A percentile compares a stretch with the other conserved stretches of the same genome.
phyloP scores from a whole-genome alignment of 2,329 filamentous ascomycete genomes.

The Pseudogymnoascus sp. region DNA sequence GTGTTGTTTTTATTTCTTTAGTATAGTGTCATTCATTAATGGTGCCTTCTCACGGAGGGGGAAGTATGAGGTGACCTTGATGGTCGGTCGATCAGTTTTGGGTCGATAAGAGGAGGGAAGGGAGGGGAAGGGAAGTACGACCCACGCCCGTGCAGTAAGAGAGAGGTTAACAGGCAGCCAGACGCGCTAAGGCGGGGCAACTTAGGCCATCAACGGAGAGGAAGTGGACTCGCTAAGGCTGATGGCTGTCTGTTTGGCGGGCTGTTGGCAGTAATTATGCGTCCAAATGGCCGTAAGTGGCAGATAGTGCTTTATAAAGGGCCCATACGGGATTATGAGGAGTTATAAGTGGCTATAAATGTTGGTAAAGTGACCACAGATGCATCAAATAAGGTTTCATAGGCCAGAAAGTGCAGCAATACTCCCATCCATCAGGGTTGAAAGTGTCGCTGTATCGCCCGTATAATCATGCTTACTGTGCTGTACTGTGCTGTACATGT shows the following conservation, averaged over 20 bases:
- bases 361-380: neutral
- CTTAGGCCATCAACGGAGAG: neutral
- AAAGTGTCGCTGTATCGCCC: too few relatives aligned
- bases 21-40: neutral
- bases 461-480: neutral
- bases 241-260: neutral
- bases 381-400: slow-evolving; percentile 3
- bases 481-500: neutral
- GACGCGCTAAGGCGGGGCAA: neutral
- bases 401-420: neutral
- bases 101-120: too few relatives aligned
- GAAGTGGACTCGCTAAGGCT: neutral
- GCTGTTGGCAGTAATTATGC: neutral
- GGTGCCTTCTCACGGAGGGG: neutral
- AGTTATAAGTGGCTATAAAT: neutral
- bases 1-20: neutral
- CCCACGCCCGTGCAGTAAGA: neutral
- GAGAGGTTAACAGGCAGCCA: neutral
- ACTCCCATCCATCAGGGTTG: too few relatives aligned
- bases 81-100: neutral
- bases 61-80: slow-evolving; percentile 2
- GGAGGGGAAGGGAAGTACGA: slow-evolving; percentile 5
- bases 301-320: neutral
- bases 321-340: neutral
- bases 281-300: neutral